Percentiles rank a stretch among this genome's conserved stretches.
phyloP scores from a whole-genome alignment of 768 basidiomycete species.

The Russula virescens region DNA sequence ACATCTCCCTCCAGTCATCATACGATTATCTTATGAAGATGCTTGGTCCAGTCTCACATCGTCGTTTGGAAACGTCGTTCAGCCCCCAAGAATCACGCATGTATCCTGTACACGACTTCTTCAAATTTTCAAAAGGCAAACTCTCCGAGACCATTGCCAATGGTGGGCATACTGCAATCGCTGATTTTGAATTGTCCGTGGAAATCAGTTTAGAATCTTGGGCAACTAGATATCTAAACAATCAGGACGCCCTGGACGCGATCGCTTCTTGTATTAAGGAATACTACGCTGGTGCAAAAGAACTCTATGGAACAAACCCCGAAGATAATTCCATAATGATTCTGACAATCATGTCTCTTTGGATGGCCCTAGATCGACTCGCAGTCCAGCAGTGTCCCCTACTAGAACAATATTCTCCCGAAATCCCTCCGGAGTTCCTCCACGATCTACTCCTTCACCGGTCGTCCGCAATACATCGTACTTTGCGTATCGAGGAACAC shows the following conservation, averaged over 20 bases:
- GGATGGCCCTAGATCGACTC: slow-evolving; percentile 42
- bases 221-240: background rate
- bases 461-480: slow-evolving; percentile 3
- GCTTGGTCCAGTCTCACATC: background rate
- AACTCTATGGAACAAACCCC: slow-evolving; percentile 8
- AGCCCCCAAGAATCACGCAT: background rate
- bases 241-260: background rate
- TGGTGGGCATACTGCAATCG: background rate
- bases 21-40: background rate
- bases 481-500: slow-evolving; percentile 9
- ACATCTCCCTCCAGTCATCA: slow-evolving; percentile 2
- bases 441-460: slow-evolving; percentile 39
- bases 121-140: background rate
- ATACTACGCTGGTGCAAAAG: slow-evolving; percentile 1
- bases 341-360: slow-evolving; percentile 42
- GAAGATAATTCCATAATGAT: slow-evolving; percentile 36
- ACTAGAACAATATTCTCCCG: slow-evolving; percentile 41
- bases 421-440: slow-evolving; percentile 36
- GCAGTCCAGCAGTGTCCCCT: slow-evolving; percentile 34
- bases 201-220: background rate
- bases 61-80: background rate
- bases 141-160: background rate
- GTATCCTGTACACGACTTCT: background rate
- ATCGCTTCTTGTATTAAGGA: slow-evolving; percentile 14
- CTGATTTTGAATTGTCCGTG: slow-evolving; percentile 13